These are phyloP conservation scores for Asclepias syriaca DNA, from an alignment of 257 asterid species.

Conservation along the genomic window DNA sequence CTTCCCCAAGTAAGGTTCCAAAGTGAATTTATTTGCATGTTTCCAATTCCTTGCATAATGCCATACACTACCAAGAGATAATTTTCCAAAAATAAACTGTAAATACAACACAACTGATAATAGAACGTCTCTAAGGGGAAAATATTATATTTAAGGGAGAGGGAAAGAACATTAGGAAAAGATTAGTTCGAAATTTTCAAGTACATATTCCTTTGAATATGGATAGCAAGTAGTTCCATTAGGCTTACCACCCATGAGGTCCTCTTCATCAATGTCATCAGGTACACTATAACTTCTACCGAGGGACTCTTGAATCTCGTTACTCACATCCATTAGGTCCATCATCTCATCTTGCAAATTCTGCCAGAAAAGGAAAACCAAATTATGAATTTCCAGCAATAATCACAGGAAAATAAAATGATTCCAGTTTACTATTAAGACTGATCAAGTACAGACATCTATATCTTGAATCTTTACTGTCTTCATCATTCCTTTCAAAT, in stretches of 20 bases:
- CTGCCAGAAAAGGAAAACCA: slow-evolving; percentile 26
- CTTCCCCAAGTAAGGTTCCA: background rate
- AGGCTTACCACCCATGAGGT: slow-evolving; percentile 85
- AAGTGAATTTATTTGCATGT: background rate
- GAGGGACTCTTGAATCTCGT: slow-evolving; percentile 93
- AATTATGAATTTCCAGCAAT: background rate
- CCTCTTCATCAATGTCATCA: slow-evolving; percentile 95
- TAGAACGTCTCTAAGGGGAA: background rate
- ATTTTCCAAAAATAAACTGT: background rate
- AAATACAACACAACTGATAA: background rate
- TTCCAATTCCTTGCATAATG: background rate
- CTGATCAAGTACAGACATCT: slow-evolving; percentile 54
- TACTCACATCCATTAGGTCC: slow-evolving; percentile 99
- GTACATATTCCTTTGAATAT: background rate
- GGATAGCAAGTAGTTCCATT: background rate
- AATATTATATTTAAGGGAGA: too few species aligned
- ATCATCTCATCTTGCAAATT: slow-evolving; percentile 97
- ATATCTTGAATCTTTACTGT: slow-evolving; percentile 96
- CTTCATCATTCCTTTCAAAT: slow-evolving; percentile 98
- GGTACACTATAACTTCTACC: slow-evolving; percentile 96
- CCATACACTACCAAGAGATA: background rate
- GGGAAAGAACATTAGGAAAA: background rate
- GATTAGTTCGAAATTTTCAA: background rate
- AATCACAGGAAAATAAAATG: background rate
- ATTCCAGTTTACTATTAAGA: background rate